Evolutionary conservation across 371 early-diverging fungal species (phyloP).

Genomic region (Fennellomyces sp.): DNA sequence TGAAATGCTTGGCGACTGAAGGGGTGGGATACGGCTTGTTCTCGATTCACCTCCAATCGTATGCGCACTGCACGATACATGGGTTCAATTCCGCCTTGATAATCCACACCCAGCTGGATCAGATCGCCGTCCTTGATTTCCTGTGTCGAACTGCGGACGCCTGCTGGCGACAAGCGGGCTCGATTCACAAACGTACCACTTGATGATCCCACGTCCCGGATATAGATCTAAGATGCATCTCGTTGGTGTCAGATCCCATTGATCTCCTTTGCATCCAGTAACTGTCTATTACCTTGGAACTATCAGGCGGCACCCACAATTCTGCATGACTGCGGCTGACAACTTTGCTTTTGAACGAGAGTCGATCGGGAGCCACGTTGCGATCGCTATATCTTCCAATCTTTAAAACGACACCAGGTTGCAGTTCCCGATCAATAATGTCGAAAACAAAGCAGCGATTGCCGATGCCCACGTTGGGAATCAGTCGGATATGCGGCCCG

Average conservation of each 20-base stretch:
- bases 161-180: conserved; percentile 77
- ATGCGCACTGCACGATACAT: conserved; percentile 84
- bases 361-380: conserved; percentile 59
- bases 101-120: conserved; percentile 90
- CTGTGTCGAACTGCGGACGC: conserved; percentile 73
- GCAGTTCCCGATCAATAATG: conserved; percentile 77
- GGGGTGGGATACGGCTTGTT: conserved; percentile 15
- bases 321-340: conserved; percentile 94
- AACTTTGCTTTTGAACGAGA: conserved; percentile 93
- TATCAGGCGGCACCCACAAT: conserved; percentile 73
- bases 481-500: conserved; percentile 68
- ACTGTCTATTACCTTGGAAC: conserved; percentile 72
- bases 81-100: conserved; percentile 83
- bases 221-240: conserved; percentile 59
- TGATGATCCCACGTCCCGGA: conserved; percentile 84
- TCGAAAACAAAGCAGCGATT: conserved; percentile 80
- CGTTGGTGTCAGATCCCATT: neutral
- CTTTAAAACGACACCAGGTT: conserved; percentile 67
- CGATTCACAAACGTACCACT: conserved; percentile 92
- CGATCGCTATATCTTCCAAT: conserved; percentile 85
- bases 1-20: conserved; percentile 29
- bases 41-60: conserved; percentile 79
- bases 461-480: conserved; percentile 73
- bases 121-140: conserved; percentile 82
- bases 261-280: neutral